Base-by-base conservation (phyloP, 805 yeast genomes). In the Torulaspora delbrueckii region DNA sequence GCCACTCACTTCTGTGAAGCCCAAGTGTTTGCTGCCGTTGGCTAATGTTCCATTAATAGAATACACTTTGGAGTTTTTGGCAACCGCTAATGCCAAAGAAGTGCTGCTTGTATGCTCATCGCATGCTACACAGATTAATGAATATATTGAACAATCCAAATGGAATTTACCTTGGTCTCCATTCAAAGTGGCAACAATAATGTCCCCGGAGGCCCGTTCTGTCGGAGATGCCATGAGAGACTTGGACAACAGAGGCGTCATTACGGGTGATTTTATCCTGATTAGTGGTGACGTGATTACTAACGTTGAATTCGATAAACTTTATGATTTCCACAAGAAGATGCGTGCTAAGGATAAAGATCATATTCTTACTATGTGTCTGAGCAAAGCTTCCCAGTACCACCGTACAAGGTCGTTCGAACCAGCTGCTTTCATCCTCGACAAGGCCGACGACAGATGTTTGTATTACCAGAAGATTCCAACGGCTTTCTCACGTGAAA, bases 191-290 rank as follows among this genome's bases (percentile, higher is more conserved):
- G 78, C 80, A 39, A 84, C 95, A 2, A 78, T 91, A 43, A 77
- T 86, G 74, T 80, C 95, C 19, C 79, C 88, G 39, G 96, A 91
- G 64, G 82, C 93, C 8, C 72, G 90, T 65, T 86, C 95, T 23
- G 95, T 91, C 8, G 99, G 99, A 54, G 99, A 93, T 68, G 95
- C 96, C 16, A 86, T 93, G 95, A 77, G 99, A 64, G 98, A 91
- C 61, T 71, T 93, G 47, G 99, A 93, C 65, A 82, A 86, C 50
- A 75, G 96, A 56, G 96, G 96, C 5, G 70, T 91, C 46, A 86
- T 93, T 42, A 80, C 86, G 1, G 90, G 95, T 10, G 99, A 93
- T 66, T 93, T 93, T 59, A 70, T 93, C 45, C 73, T 93, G 30
- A 86, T 93, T 26, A 81, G 95, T 7, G 99, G 99, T 50, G 99